phyloP scores from a whole-genome alignment of 2,329 filamentous ascomycete species.

The Fusarium bulbicola region DNA sequence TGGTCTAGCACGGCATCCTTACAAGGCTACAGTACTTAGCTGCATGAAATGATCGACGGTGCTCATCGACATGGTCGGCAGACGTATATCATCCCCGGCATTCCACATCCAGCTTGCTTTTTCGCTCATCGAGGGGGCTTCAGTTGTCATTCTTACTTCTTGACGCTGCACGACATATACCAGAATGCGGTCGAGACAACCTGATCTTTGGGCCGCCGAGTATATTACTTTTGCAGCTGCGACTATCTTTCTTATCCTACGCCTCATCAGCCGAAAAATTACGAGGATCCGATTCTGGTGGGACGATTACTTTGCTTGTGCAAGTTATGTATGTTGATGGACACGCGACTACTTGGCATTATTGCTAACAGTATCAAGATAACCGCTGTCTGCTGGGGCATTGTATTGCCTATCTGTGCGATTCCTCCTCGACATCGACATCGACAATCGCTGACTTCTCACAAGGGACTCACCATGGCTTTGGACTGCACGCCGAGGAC shows the following conservation, averaged over 20 bases:
- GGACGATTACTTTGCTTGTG: constrained; percentile 36
- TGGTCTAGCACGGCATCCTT: not conserved
- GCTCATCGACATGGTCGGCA: not conserved
- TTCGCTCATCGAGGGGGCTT: not conserved
- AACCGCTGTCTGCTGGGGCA: constrained; percentile 25
- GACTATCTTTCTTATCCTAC: constrained; percentile 26
- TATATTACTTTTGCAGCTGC: constrained; percentile 35
- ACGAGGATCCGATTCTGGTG: constrained; percentile 32
- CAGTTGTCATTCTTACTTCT: not conserved
- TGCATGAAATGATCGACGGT: not conserved
- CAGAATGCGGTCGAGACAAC: constrained; percentile 22
- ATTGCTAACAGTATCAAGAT: constrained; percentile 4
- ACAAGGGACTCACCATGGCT: constrained; percentile 31
- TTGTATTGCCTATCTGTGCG: constrained; percentile 30
- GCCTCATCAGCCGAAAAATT: constrained; percentile 28
- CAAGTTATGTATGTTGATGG: constrained; percentile 23
- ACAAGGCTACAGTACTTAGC: not conserved
- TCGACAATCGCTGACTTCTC: not conserved
- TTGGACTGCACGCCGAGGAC: constrained; percentile 28
- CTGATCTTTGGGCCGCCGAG: constrained; percentile 23
- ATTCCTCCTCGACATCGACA: not conserved
- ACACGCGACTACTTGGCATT: rapidly evolving
- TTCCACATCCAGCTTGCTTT: not conserved
- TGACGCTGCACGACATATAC: not conserved
- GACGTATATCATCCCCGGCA: not conserved